A percentile compares a stretch with the other conserved stretches of the same genome.
These are phyloP conservation scores for Epichloe elymi DNA, from an alignment of 2,329 filamentous ascomycete genomes.

Conservation along the genomic window DNA sequence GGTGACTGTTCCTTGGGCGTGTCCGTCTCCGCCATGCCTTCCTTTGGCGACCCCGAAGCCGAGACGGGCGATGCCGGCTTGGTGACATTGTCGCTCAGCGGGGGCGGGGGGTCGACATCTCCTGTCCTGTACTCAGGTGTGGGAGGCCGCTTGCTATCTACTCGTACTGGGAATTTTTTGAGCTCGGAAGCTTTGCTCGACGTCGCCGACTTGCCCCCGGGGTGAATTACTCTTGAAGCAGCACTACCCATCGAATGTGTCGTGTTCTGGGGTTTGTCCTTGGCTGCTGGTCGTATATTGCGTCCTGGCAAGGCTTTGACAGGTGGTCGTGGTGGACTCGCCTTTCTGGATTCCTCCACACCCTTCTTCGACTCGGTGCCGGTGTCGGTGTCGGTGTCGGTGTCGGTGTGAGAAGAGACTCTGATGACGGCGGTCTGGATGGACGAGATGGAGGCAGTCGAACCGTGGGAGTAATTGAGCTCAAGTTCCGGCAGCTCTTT, in stretches of 20 bases:
- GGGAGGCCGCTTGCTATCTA: conserved; percentile 25
- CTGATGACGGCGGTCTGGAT: conserved; percentile 3
- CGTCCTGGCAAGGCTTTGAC: conserved; percentile 15
- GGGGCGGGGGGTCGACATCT: conserved; percentile 22
- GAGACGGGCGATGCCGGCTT: conserved; percentile 33
- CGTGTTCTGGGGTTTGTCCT: conserved; percentile 8
- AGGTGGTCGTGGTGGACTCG: conserved; percentile 6
- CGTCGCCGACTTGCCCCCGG: conserved; percentile 14
- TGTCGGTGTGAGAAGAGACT: background rate
- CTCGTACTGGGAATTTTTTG: conserved; percentile 1
- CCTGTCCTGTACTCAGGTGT: conserved; percentile 36
- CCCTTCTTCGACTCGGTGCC: background rate
- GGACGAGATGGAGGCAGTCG: conserved; percentile 25
- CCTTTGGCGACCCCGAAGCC: conserved; percentile 25
- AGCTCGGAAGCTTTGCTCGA: background rate
- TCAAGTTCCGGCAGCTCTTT: conserved; percentile 35
- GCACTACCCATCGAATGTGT: conserved; percentile 19
- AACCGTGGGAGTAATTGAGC: conserved; percentile 35
- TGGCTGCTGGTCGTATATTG: conserved; percentile 14
- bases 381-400: background rate
- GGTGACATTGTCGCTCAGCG: conserved; percentile 21
- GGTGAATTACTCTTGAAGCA: conserved; percentile 18
- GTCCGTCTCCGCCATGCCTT: background rate
- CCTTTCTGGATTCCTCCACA: background rate
- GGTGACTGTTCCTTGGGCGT: conserved; percentile 6